Conservation (phyloP, 106 monocot genomes). For the Acorus gramineus region DNA sequence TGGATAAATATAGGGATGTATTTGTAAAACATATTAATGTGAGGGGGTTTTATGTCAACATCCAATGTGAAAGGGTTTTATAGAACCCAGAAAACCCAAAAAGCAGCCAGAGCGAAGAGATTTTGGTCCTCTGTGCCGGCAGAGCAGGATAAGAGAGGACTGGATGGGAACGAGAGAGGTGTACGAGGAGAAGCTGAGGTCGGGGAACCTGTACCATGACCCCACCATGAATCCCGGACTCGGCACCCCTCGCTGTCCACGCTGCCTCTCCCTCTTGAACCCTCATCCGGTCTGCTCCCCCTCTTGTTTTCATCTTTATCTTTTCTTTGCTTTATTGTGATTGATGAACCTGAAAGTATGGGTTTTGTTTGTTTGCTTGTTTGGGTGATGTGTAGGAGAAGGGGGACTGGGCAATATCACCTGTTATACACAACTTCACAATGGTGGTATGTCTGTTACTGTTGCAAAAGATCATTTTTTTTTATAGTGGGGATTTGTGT, state of each 20-base stretch:
- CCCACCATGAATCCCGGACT: constrained; percentile 92
- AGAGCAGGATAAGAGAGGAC: no score
- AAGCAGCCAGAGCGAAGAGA: no score
- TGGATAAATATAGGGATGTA: no score
- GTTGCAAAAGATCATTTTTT: not conserved
- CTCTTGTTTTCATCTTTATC: not conserved
- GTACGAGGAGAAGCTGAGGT: constrained; percentile 90
- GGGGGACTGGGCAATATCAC: constrained; percentile 58
- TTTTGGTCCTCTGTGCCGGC: no score
- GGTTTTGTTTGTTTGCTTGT: not conserved
- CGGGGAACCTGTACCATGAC: constrained; percentile 65
- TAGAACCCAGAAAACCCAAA: no score
- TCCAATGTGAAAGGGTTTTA: no score
- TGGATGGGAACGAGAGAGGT: constrained; percentile 87
- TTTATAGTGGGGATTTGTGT: no score
- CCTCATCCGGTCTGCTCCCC: constrained; percentile 23
- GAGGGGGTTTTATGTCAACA: no score
- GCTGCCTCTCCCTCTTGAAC: constrained; percentile 77
- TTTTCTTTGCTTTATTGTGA: not conserved
- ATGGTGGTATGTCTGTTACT: constrained; percentile 41
- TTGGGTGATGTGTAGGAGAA: constrained; percentile 24
- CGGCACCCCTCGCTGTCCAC: constrained; percentile 81
- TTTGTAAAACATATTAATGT: no score
- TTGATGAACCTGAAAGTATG: not conserved
- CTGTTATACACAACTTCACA: constrained; percentile 64